These are phyloP conservation scores for Penicillium sp. DNA, from an alignment of 2,329 filamentous ascomycete species.

Conservation along the genomic window DNA sequence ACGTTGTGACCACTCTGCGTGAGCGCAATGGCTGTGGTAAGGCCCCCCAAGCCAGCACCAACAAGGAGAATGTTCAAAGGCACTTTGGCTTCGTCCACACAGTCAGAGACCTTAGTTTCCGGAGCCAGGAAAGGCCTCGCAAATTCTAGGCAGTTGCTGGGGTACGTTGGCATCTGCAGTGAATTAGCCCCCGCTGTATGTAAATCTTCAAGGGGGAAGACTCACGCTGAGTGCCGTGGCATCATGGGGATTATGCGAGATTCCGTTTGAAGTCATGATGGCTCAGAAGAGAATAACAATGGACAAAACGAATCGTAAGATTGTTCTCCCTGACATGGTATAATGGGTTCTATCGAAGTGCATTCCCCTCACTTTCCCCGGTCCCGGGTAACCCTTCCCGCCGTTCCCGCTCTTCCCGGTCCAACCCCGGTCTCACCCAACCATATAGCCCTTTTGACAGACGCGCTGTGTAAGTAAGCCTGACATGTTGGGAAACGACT, in stretches of 20 bases:
- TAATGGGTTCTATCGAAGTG: not conserved
- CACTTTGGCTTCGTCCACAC: not conserved
- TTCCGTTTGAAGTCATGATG: not conserved
- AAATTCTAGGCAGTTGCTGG: slow-evolving; percentile 14
- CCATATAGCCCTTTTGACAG: not conserved
- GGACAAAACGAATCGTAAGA: not conserved
- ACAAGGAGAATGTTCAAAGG: slow-evolving; percentile 29
- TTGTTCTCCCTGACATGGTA: not conserved
- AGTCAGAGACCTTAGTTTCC: not conserved
- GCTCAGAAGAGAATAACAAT: not conserved
- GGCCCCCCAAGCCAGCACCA: slow-evolving; percentile 33
- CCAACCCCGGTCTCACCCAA: not conserved
- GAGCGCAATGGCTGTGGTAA: slow-evolving; percentile 31
- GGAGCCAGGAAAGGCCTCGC: not conserved
- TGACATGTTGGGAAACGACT: not conserved
- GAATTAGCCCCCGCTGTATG: not conserved
- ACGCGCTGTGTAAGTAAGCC: not conserved
- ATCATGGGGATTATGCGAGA: not conserved
- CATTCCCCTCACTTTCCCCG: not conserved
- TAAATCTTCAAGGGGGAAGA: not conserved
- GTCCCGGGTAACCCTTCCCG: not conserved
- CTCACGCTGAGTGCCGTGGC: not conserved
- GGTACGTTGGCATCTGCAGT: slow-evolving; percentile 9
- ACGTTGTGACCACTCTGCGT: slow-evolving; percentile 25
- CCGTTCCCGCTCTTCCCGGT: not conserved